Evolutionary conservation across 148 eudicot genomes (phyloP), one percentile per base, ranked within the genome.

Genomic region (Spergularia marina): DNA sequence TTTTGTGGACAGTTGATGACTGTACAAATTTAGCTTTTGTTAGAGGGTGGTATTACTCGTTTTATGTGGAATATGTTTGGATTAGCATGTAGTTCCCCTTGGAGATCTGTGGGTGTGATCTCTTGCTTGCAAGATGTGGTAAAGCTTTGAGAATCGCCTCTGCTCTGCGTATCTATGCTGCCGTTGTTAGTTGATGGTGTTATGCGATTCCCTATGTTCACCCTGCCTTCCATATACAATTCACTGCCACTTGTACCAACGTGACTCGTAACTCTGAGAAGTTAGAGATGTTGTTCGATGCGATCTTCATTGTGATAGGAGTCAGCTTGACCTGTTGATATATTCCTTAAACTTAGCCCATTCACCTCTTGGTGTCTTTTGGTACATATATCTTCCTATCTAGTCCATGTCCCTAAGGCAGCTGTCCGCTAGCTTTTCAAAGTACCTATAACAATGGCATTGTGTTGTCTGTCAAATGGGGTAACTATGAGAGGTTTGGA

Each of bases 101-200:
- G 39, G 58, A 21, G 70, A 36, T 71, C 66, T 36, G 40, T 71
- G 70, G 55, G 60, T 39, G 12, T 10, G 34, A 12, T 23, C 7
- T 72, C 6, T 40, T 44, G 34, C 63, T 76, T 49, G 55, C 25
- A 52, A 41, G 30, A 34, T 34, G 17, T 66, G 74, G 66, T 10
- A 70, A 53, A 25, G 71, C n/a, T 53, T 73, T 77, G 77, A 61
- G 74, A 57, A 59, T 25, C 70, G 10, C 73, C 64, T 17, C 30
- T 58, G 68, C 18, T 54, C 70, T 52, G 73, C 55, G 40, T 76
- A 76, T 66, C 59, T 25, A 15, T 51, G 53, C 51, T 66, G 56
- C 39, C 71, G 58, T 60, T 58, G 53, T 11, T 57, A 36, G 67
- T 40, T 39, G 20, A 44, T 65, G 68, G 18, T 68, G 54, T 17